phyloP scores from a whole-genome alignment of 1,284 basidiomycete genomes.

The Tilletia caries region DNA sequence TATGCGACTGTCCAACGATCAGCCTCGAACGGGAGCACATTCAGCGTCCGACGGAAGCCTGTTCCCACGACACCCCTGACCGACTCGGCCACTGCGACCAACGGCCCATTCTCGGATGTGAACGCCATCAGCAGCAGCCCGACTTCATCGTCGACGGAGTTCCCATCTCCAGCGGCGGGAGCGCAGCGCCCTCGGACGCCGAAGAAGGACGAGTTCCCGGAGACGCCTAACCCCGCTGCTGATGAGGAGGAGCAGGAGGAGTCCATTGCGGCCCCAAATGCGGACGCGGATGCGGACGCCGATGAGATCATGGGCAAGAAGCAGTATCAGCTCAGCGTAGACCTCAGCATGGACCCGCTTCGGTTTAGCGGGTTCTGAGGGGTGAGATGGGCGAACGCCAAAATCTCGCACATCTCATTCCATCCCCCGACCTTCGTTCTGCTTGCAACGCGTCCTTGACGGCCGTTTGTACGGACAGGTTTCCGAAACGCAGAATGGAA shows the following conservation, averaged over 20 bases:
- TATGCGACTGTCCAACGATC: conserved; percentile 4
- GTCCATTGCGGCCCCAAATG: neutral
- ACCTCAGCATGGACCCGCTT: neutral
- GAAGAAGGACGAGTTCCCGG: neutral
- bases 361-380: conserved; percentile 4
- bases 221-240: neutral
- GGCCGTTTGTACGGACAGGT: too few relatives aligned
- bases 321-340: conserved; percentile 1
- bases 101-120: neutral
- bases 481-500: too few relatives aligned
- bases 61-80: neutral
- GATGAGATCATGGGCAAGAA: neutral
- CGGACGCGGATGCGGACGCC: neutral
- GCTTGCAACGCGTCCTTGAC: too few relatives aligned
- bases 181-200: neutral
- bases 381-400: too few relatives aligned
- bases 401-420: too few relatives aligned
- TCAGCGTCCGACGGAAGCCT: conserved; percentile 2
- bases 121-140: neutral
- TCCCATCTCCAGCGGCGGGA: neutral
- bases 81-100: neutral
- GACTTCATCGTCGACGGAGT: neutral
- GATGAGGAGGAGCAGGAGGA: neutral
- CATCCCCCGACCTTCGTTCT: too few relatives aligned
- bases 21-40: conserved; percentile 5